Evolutionary conservation across 1,284 basidiomycete species (phyloP), one percentile per base, ranked within the genome.

Genomic region (Tausonia pullulans): DNA sequence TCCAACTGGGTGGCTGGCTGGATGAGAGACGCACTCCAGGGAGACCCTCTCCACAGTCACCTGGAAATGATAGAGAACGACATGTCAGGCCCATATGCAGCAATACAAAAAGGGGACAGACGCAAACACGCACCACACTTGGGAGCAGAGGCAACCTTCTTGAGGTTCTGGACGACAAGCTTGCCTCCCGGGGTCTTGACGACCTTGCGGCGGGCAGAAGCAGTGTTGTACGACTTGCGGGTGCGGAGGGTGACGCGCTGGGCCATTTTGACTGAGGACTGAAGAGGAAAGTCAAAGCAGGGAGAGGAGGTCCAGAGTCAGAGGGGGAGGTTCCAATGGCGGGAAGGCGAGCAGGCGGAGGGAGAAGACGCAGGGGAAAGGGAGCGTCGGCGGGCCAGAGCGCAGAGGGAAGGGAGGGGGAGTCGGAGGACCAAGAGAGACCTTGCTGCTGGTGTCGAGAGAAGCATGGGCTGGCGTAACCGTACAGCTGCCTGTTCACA

Each of bases 191-290:
- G 95, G 55, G 95, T 98, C 84, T 98, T 98, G 71, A 98, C 86
- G 71, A 98, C 84, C 72, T 93, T 87, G 76, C 93, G 84, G 76
- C 90, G 86, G 85, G 89, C 95, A 68, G 95, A 98, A 75, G 87
- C 87, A 79, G 96, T 98, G 87, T 98, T 98, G 86, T 99, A 99
- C 39, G 94, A 87, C 74, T 88, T 89, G 77, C 95, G 90, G 81
- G 95, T 98, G 82, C 96, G 90, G 81, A 99, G 90, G 73, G 94
- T 97, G 75, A 99, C 94, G 78, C 95, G 93, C 86, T 97, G 91
- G 80, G 91, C 92, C 94, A 98, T 96, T 82, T 73, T 76, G 70
- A 40, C 50, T 41, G 46, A 10, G 46, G 16, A 52, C 5, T 48
- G 7, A 53, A 13, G 44, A 52, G 48, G 41, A 45, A 61, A 56